These are phyloP conservation scores for Baudoinia panamericana DNA, from an alignment of 495 filamentous ascomycete species.

Conservation along the genomic window DNA sequence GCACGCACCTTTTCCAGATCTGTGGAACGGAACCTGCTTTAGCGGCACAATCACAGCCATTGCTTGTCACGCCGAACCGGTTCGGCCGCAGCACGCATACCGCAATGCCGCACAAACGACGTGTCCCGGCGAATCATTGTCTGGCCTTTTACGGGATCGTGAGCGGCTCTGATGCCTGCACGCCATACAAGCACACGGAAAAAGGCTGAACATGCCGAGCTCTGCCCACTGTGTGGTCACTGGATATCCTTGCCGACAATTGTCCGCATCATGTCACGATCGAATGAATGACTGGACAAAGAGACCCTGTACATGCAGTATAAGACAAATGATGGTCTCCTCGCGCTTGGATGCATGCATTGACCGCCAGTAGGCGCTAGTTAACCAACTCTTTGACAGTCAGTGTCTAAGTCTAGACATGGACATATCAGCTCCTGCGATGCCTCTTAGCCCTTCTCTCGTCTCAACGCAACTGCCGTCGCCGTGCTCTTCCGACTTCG, in stretches of 20 bases:
- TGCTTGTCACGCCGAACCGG: no score
- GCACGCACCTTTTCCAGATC: no score
- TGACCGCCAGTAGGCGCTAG: neutral
- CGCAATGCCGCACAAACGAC: slow-evolving; percentile 8
- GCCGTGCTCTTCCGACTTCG: slow-evolving; percentile 7
- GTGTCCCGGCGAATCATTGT: neutral
- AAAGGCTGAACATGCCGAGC: slow-evolving; percentile 14
- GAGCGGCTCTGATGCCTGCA: slow-evolving; percentile 1
- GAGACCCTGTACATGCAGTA: slow-evolving; percentile 9
- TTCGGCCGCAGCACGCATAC: slow-evolving; percentile 1
- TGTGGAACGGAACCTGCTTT: no score
- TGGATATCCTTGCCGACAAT: slow-evolving; percentile 9
- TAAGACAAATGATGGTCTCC: slow-evolving; percentile 12
- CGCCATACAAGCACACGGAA: neutral
- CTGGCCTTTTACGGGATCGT: neutral
- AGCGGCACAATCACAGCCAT: no score
- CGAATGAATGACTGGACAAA: slow-evolving; percentile 9
- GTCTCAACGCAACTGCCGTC: slow-evolving; percentile 2
- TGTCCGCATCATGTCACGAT: slow-evolving; percentile 1
- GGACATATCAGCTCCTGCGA: neutral
- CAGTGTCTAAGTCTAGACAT: no score
- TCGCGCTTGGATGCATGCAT: slow-evolving; percentile 5
- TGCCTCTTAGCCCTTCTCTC: slow-evolving; percentile 6
- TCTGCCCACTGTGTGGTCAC: slow-evolving; percentile 6
- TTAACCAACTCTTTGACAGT: neutral